These are phyloP conservation scores for Calonectria fujianensis DNA, from an alignment of 2,329 filamentous ascomycete genomes.

Conservation along the genomic window DNA sequence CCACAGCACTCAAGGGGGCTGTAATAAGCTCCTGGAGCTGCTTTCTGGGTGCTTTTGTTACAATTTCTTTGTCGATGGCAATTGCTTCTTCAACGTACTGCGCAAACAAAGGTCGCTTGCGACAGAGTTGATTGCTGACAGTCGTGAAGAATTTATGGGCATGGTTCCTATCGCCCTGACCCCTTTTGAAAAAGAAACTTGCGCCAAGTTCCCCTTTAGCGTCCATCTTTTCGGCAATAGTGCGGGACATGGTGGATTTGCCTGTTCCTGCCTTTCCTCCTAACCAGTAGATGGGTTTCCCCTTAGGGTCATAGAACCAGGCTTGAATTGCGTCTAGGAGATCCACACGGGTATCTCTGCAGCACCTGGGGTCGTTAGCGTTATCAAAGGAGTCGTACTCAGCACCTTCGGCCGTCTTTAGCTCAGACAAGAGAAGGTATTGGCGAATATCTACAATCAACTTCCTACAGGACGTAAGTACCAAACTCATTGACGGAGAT, in stretches of 20 bases:
- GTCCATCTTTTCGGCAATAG: conserved; percentile 48
- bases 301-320: conserved; percentile 53
- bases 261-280: conserved; percentile 63
- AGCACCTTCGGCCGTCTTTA: too few species aligned
- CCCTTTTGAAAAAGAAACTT: neutral
- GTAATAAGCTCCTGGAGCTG: too few species aligned
- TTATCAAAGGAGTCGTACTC: too few species aligned
- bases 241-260: conserved; percentile 63
- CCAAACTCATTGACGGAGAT: too few species aligned
- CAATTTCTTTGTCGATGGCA: neutral
- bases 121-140: conserved; percentile 59
- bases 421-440: too few species aligned
- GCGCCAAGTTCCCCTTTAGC: neutral
- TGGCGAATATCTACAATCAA: too few species aligned
- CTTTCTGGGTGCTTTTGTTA: conserved; percentile 42
- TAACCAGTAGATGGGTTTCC: conserved; percentile 60
- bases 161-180: conserved; percentile 60
- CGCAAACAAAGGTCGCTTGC: conserved; percentile 53
- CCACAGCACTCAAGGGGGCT: too few species aligned
- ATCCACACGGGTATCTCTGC: conserved; percentile 53
- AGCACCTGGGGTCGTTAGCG: too few species aligned
- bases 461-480: too few species aligned
- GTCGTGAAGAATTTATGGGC: conserved; percentile 62
- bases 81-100: conserved; percentile 54
- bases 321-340: conserved; percentile 55